A percentile compares a stretch with the other conserved stretches of the same genome.
These are phyloP conservation scores for Aspergillus hortae DNA, from an alignment of 2,329 filamentous ascomycete genomes.

Conservation along the genomic window DNA sequence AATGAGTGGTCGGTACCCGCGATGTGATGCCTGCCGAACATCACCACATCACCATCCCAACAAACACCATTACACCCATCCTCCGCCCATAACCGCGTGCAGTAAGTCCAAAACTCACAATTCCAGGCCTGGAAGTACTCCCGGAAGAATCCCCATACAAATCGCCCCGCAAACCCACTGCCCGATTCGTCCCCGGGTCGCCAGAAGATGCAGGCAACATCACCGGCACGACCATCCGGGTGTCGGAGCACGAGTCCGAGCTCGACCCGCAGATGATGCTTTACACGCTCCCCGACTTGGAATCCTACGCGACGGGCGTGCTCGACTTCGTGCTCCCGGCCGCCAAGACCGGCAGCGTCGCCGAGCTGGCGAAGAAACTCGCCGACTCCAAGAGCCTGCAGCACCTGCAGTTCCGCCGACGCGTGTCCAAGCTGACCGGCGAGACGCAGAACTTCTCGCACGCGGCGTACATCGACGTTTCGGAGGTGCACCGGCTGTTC, in stretches of 20 bases:
- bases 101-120: background rate
- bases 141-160: conserved; percentile 17
- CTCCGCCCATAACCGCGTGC: background rate
- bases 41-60: background rate
- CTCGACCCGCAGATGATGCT: conserved; percentile 35
- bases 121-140: conserved; percentile 14
- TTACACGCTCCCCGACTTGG: conserved; percentile 38
- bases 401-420: conserved; percentile 24
- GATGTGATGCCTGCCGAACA: background rate
- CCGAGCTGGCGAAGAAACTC: conserved; percentile 27
- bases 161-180: conserved; percentile 9
- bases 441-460: conserved; percentile 26
- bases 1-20: background rate
- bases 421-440: conserved; percentile 20
- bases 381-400: conserved; percentile 26
- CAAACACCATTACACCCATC: background rate
- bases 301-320: conserved; percentile 29
- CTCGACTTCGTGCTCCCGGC: conserved; percentile 35
- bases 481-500: conserved; percentile 28
- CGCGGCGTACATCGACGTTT: conserved; percentile 35
- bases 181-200: conserved; percentile 7
- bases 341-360: conserved; percentile 22
- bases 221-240: conserved; percentile 32
- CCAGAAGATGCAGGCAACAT: conserved; percentile 31
- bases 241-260: conserved; percentile 26